Base-by-base conservation (phyloP, 1,284 basidiomycete species). In the Gomphus bonarii region DNA sequence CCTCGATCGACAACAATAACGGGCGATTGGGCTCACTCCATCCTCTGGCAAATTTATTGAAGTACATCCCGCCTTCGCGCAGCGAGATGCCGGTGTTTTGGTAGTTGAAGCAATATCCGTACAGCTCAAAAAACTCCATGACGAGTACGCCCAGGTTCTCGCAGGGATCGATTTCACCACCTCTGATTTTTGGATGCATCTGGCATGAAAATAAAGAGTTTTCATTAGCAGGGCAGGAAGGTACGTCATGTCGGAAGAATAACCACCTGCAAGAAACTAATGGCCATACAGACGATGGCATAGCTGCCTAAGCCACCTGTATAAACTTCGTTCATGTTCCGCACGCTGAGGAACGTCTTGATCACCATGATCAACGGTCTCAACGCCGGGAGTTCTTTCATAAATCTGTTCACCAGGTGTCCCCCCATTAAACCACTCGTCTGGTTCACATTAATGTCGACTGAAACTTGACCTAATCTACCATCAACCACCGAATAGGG, bases 291-390 rank as follows among this genome's bases (percentile, higher is more conserved):
- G 57, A 97, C 94, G 62, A 97, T 91, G 61, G 88, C 87, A 69
- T 97, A 99, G 67, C 89, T 93, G 9, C 95, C 95, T 16, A 99
- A 71, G 0, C 97, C 95, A 10, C 97, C 95, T 0, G 88, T 91
- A 69, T 87, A 98, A 12, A 98, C 95, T 70, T 99, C 95, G 69
- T 97, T 98, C 91, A 98, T 91, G 28, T 82, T 84, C 40, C 95
- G 77, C 67, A 97, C 92, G 62, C 79, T 81, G 57, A 99, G 77
- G 69, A 97, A 95, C 4, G 87, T 81, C 72, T 99, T 99, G 65
- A 90, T 84, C 60, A 95, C 81, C 66, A 98, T 73, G 28, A 95
- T 84, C 36, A 97, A 81, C 58, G 80, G 81, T 30, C 88, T 83
- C 11, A 95, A 72, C 0, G 90, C 91, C 31, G 83, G 82, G 66